Evolutionary conservation across 768 basidiomycete genomes (phyloP), one percentile per base, ranked within the genome.

Genomic region (Sarcodon sp.): DNA sequence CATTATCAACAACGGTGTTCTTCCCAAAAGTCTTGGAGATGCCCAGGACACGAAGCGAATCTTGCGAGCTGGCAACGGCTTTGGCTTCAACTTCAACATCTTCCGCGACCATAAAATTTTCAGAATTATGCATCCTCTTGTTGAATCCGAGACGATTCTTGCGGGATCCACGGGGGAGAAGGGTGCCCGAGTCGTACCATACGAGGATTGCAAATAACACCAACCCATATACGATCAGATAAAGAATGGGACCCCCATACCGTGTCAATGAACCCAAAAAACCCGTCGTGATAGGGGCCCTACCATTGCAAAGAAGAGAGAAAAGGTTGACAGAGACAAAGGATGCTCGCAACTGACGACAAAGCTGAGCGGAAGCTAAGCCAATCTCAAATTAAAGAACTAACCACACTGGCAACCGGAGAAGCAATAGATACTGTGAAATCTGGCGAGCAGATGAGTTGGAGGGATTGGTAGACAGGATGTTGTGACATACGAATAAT

Each of bases 271-370:
- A 55, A 7, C 77, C 76, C 50, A 79, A 63, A 1, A 76, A 71
- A 0, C 69, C 55, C 0, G 70, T 51, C 0, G 70, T 71, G 27
- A 78, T 69, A 1, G 66, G 60, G 13, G 64, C 67, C 3, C 67
- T 61, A 7, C 80, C 80, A 49, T 78, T 64, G 55, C 86, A 87
- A 3, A 86, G 72, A 3, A 88, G 65, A 10, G 78, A 79, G 62
- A 88, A 90, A 3, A 87, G 61, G 56, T 88, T 87, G 53, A 83
- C 69, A 0, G 86, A 83, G n/a, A 90, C 75, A 15, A 90, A 69
- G 3, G 75, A 73, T 0, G 84, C 77, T 38, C 87, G 73, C 37
- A 76, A 59, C 84, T 85, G 41, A 5, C 12, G 7, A 4, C 2
- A 4, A 16, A 38, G 15, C 7, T 61, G 31, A 51, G 36, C 6